Conservation (phyloP, 768 basidiomycete species). For the Mycena olivaceomarginata region DNA sequence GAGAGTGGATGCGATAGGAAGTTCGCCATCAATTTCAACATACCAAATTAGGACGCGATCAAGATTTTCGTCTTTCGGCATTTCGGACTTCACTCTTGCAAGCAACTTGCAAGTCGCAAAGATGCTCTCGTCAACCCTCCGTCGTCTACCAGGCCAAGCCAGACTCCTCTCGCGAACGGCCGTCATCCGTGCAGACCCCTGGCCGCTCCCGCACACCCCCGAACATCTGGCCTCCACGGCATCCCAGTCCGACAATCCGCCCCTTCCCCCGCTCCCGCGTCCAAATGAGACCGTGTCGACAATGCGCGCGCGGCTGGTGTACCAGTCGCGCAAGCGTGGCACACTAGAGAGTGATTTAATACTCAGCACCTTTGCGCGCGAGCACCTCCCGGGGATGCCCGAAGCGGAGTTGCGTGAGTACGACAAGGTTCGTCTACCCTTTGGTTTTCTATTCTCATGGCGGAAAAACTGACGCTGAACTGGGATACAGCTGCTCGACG, state of each 20-base stretch:
- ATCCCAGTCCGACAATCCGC: constrained; percentile 67
- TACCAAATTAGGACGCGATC: no score
- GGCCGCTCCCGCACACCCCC: constrained; percentile 86
- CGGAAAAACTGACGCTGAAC: background rate
- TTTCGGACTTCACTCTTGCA: background rate
- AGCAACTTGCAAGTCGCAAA: background rate
- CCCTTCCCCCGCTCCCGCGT: constrained; percentile 81
- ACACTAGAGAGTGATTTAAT: constrained; percentile 96
- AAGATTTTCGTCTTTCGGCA: background rate
- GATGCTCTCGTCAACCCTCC: constrained; percentile 13
- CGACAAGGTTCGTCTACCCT: constrained; percentile 79
- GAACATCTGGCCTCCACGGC: constrained; percentile 81
- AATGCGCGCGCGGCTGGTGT: constrained; percentile 89
- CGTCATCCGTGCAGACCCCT: constrained; percentile 72
- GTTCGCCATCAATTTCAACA: no score
- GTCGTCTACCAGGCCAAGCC: constrained; percentile 22
- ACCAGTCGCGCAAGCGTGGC: constrained; percentile 96
- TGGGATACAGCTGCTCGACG: constrained; percentile 84
- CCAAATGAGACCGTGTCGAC: constrained; percentile 81
- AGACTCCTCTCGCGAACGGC: constrained; percentile 56
- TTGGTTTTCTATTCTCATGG: background rate
- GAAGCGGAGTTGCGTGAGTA: constrained; percentile 88
- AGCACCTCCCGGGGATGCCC: constrained; percentile 80
- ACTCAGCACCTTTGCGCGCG: constrained; percentile 94
- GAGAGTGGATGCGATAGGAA: no score